These are phyloP conservation scores for Teunomyces funiuensis DNA, from an alignment of 805 yeast species.

Conservation along the genomic window DNA sequence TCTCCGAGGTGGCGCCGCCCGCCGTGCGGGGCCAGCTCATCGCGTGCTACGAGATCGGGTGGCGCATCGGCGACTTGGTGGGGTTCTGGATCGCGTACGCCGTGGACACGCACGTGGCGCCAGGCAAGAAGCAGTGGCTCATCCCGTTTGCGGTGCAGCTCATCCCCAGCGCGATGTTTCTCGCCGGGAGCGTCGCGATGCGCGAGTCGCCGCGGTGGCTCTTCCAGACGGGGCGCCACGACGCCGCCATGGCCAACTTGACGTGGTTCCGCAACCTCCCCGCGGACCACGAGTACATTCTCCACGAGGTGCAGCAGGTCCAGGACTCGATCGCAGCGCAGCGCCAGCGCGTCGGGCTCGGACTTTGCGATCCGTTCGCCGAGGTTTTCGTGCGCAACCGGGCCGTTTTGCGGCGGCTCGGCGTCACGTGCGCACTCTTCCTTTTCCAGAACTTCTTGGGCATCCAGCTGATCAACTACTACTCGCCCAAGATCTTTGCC, in stretches of 20 bases:
- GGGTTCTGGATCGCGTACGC: constrained; percentile 41
- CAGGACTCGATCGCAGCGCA: constrained; percentile 33
- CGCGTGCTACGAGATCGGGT: constrained; percentile 35
- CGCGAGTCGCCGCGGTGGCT: constrained; percentile 40
- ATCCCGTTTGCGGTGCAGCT: constrained; percentile 42
- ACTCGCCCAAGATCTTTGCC: constrained; percentile 36
- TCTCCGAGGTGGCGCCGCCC: constrained; percentile 37
- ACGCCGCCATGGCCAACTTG: constrained; percentile 33
- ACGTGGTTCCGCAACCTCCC: constrained; percentile 36
- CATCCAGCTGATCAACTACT: constrained; percentile 40
- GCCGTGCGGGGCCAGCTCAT: constrained; percentile 35
- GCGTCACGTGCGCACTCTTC: constrained; percentile 33
- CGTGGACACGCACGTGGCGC: constrained; percentile 25
- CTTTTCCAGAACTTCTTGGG: constrained; percentile 41
- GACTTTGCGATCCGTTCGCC: constrained; percentile 33
- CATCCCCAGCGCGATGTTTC: constrained; percentile 36
- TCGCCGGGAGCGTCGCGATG: constrained; percentile 32
- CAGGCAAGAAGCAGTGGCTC: constrained; percentile 34
- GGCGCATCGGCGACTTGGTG: constrained; percentile 40
- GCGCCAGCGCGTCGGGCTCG: constrained; percentile 28
- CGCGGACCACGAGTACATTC: constrained; percentile 33
- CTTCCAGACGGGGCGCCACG: constrained; percentile 28
- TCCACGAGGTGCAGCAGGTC: constrained; percentile 37
- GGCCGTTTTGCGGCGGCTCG: constrained; percentile 26
- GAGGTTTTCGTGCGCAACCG: constrained; percentile 30